A percentile compares a stretch with the other conserved stretches of the same genome.
phyloP scores from a whole-genome alignment of 495 filamentous ascomycete genomes.

The Zalerion maritima region DNA sequence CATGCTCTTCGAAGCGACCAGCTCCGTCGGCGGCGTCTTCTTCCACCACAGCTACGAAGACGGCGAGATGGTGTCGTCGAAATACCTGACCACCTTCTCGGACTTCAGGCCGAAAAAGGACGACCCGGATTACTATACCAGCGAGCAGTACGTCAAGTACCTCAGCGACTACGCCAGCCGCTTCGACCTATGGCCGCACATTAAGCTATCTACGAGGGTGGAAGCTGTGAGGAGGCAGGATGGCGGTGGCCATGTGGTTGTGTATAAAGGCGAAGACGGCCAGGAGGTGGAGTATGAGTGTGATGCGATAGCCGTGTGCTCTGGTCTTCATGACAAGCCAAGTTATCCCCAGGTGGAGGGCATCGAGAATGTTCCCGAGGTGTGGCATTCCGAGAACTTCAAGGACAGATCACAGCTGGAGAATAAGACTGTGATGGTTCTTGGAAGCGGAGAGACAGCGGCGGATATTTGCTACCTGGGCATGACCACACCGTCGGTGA shows the following conservation, averaged over 20 bases:
- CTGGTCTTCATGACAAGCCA: conserved; percentile 25
- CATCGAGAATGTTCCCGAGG: conserved; percentile 20
- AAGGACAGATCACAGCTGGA: conserved; percentile 24
- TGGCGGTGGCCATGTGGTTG: conserved; percentile 15
- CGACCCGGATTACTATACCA: conserved; percentile 22
- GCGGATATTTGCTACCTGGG: conserved; percentile 27
- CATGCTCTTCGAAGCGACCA: conserved; percentile 12
- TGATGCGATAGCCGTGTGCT: conserved; percentile 29
- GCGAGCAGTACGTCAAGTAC: conserved; percentile 19
- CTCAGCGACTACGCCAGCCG: conserved; percentile 11
- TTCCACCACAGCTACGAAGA: conserved; percentile 14
- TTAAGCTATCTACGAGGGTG: conserved; percentile 9
- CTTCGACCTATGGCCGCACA: conserved; percentile 7
- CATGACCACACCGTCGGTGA: conserved; percentile 22
- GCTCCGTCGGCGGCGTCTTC: conserved; percentile 9
- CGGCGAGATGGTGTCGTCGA: conserved; percentile 27
- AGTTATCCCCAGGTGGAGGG: conserved; percentile 24
- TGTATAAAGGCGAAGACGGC: conserved; percentile 4
- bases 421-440: conserved; percentile 23
- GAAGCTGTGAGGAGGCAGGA: conserved; percentile 9
- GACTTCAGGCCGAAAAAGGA: conserved; percentile 18
- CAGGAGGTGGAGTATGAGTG: conserved; percentile 15
- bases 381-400: conserved; percentile 28
- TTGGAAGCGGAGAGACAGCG: conserved; percentile 30
- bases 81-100: conserved; percentile 26